Evolutionary conservation across 805 yeast genomes (phyloP), one percentile per base, ranked within the genome.

Genomic region (Candida koratica): DNA sequence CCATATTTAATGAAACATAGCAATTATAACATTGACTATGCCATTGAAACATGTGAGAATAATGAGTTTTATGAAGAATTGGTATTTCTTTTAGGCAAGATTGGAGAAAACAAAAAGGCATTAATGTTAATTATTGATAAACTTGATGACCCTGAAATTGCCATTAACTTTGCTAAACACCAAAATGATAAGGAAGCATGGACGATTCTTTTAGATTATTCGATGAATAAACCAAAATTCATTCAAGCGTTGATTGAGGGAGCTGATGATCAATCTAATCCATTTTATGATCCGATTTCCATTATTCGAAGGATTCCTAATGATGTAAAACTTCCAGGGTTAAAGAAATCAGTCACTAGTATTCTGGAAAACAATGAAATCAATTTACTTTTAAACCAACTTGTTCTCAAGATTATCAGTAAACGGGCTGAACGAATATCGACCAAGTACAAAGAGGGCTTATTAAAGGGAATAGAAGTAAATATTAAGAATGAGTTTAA

Each of bases 101-200:
- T 84, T 17, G 97, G 98, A 1, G 84, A 84, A 46, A 77, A 80
- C 38, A 72, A 71, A 42, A 73, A 77, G 42, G 97, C 97, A 0
- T 60, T 90, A 48, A 72, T 68, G 39, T 64, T 93, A 28, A 87
- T 93, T 11, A 78, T 88, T 25, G 82, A 84, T 44, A 73, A 84
- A 47, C 60, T 89, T 34, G 71, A 81, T 37, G 93, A 90, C 53
- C 90, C 96, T 0, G 72, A 73, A 26, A 69, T 75, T 44, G 97
- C 97, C 0, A 83, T 93, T 16, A 71, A 70, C 12, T 93, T 88
- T 67, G 93, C 89, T 1, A 72, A 69, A 34, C 69, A 69, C 8
- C 75, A 72, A 31, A 77, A 79, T 34, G 94, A 87, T 47, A 57
- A 66, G 15, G 94, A 85, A n/a, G 61, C 87, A 8, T 88, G 96